Base-by-base conservation (phyloP, 169 alveolate species). In the Eimeria necatrix region DNA sequence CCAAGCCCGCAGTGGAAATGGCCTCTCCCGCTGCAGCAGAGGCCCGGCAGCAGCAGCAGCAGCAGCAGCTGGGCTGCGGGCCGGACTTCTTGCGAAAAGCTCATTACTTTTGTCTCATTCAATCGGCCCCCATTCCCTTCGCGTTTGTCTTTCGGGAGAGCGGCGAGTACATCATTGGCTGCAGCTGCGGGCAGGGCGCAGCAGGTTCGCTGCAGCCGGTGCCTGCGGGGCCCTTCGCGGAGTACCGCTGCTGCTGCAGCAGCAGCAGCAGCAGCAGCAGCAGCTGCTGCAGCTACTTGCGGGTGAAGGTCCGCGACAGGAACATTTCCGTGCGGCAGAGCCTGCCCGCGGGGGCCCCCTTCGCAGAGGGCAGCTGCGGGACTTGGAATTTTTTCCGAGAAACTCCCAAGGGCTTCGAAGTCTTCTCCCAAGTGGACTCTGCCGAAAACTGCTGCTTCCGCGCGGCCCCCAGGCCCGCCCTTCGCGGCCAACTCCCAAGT, bases 91-190 rank as follows among this genome's bases (percentile, higher is more conserved):
- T 56, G 73, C 12, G 74, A 76, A 81, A 56, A 9, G 91, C 51
- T 53, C 24, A 52, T 56, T 81, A 81, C 53, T 81, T 81, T 81
- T 81, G 91, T 52, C 20, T 81, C 74, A 56, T 81, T 52, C 91
- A 81, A 51, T 53, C 73, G 10, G 9, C 53, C 49, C 91, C 91
- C 6, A 10, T 4, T 41, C 91, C 91, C 9, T 51, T 73, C 22
- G 16, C 68, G 52, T 81, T 53, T 52, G 74, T 81, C 24, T 81
- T 81, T 53, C 22, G 59, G 12, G 73, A 81, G 20, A 59, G 9
- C 53, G 91, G 91, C 6, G 91, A 81, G 74, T 81, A 81, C 61
- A 56, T 56, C 3, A 56, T 81, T 61, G 74, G 91, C 91, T 81
- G 91, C 24, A 56, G 49, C 76, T 81, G 91, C 60, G 41, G 53